Percentiles rank a stretch among this genome's conserved stretches.
These are phyloP conservation scores for Stephania japonica DNA, from an alignment of 164 flowering plant species.

Conservation along the genomic window DNA sequence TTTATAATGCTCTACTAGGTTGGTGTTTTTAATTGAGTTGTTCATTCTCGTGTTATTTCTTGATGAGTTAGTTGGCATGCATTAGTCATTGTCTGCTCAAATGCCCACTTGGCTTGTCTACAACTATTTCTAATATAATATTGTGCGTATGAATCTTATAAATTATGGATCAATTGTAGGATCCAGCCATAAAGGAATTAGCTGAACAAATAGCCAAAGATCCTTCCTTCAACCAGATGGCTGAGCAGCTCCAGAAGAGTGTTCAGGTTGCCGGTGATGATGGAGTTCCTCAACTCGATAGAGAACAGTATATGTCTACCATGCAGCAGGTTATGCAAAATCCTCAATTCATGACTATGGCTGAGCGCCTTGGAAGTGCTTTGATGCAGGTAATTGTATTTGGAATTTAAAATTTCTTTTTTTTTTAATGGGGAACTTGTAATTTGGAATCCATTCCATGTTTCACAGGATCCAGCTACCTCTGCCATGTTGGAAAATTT, in stretches of 20 bases:
- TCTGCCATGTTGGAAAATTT: slow-evolving; percentile 70
- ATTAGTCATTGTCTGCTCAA: not conserved
- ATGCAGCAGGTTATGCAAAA: slow-evolving; percentile 98
- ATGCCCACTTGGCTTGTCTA: not conserved
- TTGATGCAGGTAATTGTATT: slow-evolving; percentile 61
- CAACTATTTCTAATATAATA: not conserved
- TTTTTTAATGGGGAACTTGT: not conserved
- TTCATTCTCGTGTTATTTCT: not conserved
- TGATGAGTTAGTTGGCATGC: not conserved
- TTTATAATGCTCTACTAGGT: not conserved
- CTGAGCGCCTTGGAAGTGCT: slow-evolving; percentile 92
- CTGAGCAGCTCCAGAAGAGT: slow-evolving; percentile 82
- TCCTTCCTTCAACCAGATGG: slow-evolving; percentile 92
- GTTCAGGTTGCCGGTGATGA: slow-evolving; percentile 58
- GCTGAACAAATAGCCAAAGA: slow-evolving; percentile 92
- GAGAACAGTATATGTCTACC: slow-evolving; percentile 68
- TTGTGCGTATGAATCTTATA: not conserved
- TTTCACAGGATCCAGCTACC: slow-evolving; percentile 81
- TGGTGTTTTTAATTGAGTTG: not conserved
- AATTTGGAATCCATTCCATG: slow-evolving; percentile 1
- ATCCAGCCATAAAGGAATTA: slow-evolving; percentile 82
- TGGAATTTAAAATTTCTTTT: slow-evolving; percentile 5
- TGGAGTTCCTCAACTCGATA: slow-evolving; percentile 61
- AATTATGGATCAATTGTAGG: slow-evolving; percentile 35
- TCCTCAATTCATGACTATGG: slow-evolving; percentile 94